Conservation (phyloP, 1,139 yeast species). For the Lodderomyces margitis region DNA sequence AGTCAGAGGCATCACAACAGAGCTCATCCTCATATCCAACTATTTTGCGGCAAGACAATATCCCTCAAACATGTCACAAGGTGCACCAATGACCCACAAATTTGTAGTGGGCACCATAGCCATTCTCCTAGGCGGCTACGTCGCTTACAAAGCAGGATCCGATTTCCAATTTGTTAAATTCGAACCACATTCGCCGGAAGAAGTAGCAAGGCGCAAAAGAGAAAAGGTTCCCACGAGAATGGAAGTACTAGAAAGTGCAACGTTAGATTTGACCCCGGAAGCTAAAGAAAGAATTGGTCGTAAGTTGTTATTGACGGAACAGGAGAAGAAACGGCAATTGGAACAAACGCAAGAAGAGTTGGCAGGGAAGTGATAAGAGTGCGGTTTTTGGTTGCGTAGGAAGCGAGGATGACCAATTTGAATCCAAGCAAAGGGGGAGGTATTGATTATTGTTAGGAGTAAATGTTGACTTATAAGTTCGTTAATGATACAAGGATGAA, state of each 20-base stretch:
- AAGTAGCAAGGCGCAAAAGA: slow-evolving; percentile 35
- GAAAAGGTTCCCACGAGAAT: slow-evolving; percentile 33
- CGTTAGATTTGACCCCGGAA: slow-evolving; percentile 45
- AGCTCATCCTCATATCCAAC: too few relatives aligned
- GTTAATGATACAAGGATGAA: too few relatives aligned
- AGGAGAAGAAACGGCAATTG: slow-evolving; percentile 6
- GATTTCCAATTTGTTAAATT: slow-evolving; percentile 43
- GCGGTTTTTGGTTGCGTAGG: too few relatives aligned
- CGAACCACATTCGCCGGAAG: slow-evolving; percentile 40
- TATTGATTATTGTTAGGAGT: too few relatives aligned
- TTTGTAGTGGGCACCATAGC: slow-evolving; percentile 41
- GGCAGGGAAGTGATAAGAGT: neutral
- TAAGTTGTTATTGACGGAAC: slow-evolving; percentile 1
- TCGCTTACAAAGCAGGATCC: slow-evolving; percentile 27
- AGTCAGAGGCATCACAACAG: too few relatives aligned
- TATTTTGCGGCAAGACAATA: too few relatives aligned
- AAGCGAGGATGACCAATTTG: too few relatives aligned
- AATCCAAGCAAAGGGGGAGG: too few relatives aligned
- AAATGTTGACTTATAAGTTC: too few relatives aligned
- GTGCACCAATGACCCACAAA: slow-evolving; percentile 36
- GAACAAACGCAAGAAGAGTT: neutral
- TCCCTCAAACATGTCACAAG: slow-evolving; percentile 12
- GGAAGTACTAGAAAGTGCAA: slow-evolving; percentile 33
- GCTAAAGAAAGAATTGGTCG: slow-evolving; percentile 33
- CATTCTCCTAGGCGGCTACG: slow-evolving; percentile 13